Conservation (phyloP, 805 yeast species). For the Candida rishiriensis region DNA sequence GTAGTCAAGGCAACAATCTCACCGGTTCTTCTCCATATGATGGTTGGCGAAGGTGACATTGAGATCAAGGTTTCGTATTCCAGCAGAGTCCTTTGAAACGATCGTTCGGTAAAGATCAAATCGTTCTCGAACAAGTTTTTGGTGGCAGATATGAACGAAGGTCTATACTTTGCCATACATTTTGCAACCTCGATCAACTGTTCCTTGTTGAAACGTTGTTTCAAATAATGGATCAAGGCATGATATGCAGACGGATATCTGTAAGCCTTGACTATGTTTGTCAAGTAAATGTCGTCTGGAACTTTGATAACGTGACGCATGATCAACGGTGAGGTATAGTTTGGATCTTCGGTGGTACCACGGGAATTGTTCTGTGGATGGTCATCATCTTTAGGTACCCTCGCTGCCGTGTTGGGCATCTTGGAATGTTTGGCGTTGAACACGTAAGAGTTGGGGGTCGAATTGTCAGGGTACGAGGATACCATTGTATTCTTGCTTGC, state of each 20-base stretch:
- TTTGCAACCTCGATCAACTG: slow-evolving; percentile 43
- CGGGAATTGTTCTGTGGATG: slow-evolving; percentile 31
- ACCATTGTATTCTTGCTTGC: slow-evolving; percentile 25
- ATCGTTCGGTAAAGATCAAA: slow-evolving; percentile 55
- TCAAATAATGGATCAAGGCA: slow-evolving; percentile 51
- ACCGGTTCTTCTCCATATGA: slow-evolving; percentile 83
- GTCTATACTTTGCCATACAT: slow-evolving; percentile 62
- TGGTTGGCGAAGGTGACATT: slow-evolving; percentile 72
- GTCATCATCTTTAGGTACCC: no score
- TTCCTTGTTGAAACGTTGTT: slow-evolving; percentile 41
- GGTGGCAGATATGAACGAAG: slow-evolving; percentile 74
- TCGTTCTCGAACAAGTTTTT: slow-evolving; percentile 70
- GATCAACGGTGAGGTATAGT: slow-evolving; percentile 53
- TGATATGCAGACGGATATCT: slow-evolving; percentile 64
- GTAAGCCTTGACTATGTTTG: slow-evolving; percentile 41
- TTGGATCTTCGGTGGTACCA: slow-evolving; percentile 33
- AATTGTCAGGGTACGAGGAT: slow-evolving; percentile 29
- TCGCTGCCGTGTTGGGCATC: slow-evolving; percentile 43
- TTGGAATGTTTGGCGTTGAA: slow-evolving; percentile 47
- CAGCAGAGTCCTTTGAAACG: slow-evolving; percentile 50
- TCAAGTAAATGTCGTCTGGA: slow-evolving; percentile 45
- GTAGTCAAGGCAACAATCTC: slow-evolving; percentile 77
- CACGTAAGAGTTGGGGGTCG: slow-evolving; percentile 39
- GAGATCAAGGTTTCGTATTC: slow-evolving; percentile 53
- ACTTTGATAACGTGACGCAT: slow-evolving; percentile 52